Percentiles rank a stretch among this genome's conserved stretches.
Evolutionary conservation across 2,329 filamentous ascomycete genomes (phyloP).

Genomic region (Xylaria sp.): DNA sequence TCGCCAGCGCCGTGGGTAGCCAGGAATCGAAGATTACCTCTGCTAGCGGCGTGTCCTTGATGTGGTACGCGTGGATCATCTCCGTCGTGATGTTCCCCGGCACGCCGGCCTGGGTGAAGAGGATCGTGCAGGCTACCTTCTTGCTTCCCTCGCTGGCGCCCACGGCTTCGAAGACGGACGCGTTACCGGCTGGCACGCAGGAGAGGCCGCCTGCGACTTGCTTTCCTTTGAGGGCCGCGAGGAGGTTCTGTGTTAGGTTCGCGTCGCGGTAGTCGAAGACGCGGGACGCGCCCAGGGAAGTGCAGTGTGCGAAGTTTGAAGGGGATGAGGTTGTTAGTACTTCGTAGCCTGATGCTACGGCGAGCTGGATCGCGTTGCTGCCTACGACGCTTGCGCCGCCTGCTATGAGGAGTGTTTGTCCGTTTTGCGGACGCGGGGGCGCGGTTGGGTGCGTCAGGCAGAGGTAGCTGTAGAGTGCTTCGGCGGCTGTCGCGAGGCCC

Average conservation of each 20-base stretch:
- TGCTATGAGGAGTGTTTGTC: slow-evolving; percentile 56
- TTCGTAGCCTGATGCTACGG: slow-evolving; percentile 56
- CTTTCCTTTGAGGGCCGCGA: slow-evolving; percentile 40
- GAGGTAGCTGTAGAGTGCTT: slow-evolving; percentile 43
- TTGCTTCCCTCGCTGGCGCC: slow-evolving; percentile 33
- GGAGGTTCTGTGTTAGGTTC: slow-evolving; percentile 47
- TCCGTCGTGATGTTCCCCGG: slow-evolving; percentile 36
- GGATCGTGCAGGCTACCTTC: slow-evolving; percentile 40
- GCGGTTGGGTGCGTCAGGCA: slow-evolving; percentile 30
- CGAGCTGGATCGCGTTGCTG: slow-evolving; percentile 59
- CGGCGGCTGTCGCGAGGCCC: slow-evolving; percentile 45
- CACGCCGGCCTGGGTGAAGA: slow-evolving; percentile 7
- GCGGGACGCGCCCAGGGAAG: slow-evolving; percentile 54
- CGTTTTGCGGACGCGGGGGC: slow-evolving; percentile 2
- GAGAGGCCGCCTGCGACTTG: slow-evolving; percentile 41
- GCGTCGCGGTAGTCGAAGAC: slow-evolving; percentile 57
- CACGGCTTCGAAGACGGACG: slow-evolving; percentile 40
- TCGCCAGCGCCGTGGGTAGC: slow-evolving; percentile 45
- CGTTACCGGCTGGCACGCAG: slow-evolving; percentile 34
- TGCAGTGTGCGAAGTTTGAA: slow-evolving; percentile 55
- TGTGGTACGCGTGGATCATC: slow-evolving; percentile 40
- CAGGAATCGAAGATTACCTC: slow-evolving; percentile 43
- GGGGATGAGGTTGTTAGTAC: slow-evolving; percentile 56
- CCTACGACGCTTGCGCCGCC: slow-evolving; percentile 61
- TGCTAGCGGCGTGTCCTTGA: slow-evolving; percentile 44